Evolutionary conservation across 805 yeast species (phyloP).

Genomic region (Jamesozyma rosinii): DNA sequence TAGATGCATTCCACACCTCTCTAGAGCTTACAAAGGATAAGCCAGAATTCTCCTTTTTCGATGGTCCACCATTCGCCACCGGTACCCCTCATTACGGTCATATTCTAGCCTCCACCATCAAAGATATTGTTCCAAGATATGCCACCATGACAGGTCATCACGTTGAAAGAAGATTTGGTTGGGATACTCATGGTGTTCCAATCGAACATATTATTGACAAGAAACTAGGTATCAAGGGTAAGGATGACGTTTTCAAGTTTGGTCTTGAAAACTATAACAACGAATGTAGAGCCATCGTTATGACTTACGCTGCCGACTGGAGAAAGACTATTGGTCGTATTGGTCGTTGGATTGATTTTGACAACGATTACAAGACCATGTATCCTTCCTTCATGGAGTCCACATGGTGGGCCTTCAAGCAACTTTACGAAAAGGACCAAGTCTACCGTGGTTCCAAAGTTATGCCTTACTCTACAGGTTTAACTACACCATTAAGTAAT

Average conservation of each 20-base stretch:
- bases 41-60: constrained; percentile 87
- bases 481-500: constrained; percentile 91
- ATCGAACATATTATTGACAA: constrained; percentile 98
- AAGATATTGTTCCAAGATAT: constrained; percentile 94
- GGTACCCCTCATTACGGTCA: constrained; percentile 99
- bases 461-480: constrained; percentile 98
- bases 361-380: constrained; percentile 93
- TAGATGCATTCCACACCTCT: constrained; percentile 88
- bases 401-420: constrained; percentile 97
- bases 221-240: constrained; percentile 84
- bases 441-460: constrained; percentile 95
- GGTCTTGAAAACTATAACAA: constrained; percentile 91
- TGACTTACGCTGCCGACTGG: constrained; percentile 96
- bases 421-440: constrained; percentile 71
- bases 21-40: constrained; percentile 73
- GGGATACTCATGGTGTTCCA: constrained; percentile 99
- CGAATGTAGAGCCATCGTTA: constrained; percentile 93
- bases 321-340: constrained; percentile 82
- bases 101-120: constrained; percentile 89
- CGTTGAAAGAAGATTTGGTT: constrained; percentile 95
- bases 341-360: constrained; percentile 99
- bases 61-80: constrained; percentile 99
- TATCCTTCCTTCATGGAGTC: constrained; percentile 97
- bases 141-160: constrained; percentile 96
- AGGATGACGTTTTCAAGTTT: constrained; percentile 86